A percentile compares a stretch with the other conserved stretches of the same genome.
Conservation (phyloP, 208 protist genomes). For the Angomonas desouzai region DNA sequence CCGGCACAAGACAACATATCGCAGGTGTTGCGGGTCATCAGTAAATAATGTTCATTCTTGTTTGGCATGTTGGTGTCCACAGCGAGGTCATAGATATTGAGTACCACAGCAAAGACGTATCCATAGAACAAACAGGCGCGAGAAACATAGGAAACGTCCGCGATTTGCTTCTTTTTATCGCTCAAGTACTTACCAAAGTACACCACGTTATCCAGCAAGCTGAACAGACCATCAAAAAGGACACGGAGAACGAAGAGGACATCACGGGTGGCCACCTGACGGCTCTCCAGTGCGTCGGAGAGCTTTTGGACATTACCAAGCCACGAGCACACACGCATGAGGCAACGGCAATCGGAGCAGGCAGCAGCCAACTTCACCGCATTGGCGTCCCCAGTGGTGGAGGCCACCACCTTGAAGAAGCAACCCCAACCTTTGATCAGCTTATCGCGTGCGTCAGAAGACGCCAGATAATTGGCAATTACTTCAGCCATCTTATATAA, state of each 20-base stretch:
- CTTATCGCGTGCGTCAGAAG: conserved; percentile 74
- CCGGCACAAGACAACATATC: conserved; percentile 66
- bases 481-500: conserved; percentile 24
- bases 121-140: conserved; percentile 61
- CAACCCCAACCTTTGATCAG: conserved; percentile 68
- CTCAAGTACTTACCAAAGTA: conserved; percentile 53
- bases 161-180: conserved; percentile 18
- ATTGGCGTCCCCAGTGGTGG: conserved; percentile 27
- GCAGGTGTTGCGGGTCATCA: conserved; percentile 59
- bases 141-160: conserved; percentile 32
- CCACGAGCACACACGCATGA: conserved; percentile 71
- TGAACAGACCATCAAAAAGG: conserved; percentile 74
- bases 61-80: conserved; percentile 29
- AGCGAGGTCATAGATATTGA: conserved; percentile 61
- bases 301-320: conserved; percentile 65
- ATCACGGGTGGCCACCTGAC: conserved; percentile 37
- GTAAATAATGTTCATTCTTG: conserved; percentile 30
- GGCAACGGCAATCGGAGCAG: conserved; percentile 60
- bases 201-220: conserved; percentile 72
- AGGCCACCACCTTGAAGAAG: conserved; percentile 62
- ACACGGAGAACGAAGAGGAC: conserved; percentile 61
- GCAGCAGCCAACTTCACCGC: conserved; percentile 44
- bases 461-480: conserved; percentile 41
- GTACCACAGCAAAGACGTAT: conserved; percentile 51
- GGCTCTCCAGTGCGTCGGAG: conserved; percentile 43